phyloP scores from a whole-genome alignment of 2,329 filamentous ascomycete genomes.

The Davidsoniella australis region DNA sequence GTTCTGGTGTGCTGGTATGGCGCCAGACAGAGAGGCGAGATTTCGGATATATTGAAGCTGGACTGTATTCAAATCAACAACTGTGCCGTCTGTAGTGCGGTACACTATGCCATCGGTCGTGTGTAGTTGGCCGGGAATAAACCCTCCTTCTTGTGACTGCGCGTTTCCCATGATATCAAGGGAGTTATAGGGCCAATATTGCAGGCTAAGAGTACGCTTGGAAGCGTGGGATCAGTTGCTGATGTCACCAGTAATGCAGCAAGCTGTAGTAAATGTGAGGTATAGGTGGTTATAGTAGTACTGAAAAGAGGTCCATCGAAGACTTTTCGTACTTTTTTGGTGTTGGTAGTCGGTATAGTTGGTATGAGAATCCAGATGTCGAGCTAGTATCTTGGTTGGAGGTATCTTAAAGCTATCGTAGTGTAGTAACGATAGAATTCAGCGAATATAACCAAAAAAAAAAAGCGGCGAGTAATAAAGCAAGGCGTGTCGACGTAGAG shows the following conservation, averaged over 20 bases:
- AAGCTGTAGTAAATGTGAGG: background rate
- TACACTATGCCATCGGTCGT: constrained; percentile 8
- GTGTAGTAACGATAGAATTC: too few species aligned
- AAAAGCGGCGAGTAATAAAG: background rate
- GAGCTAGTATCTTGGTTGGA: too few species aligned
- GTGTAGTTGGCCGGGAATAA: constrained; percentile 5
- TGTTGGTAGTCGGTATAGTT: too few species aligned
- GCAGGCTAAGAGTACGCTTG: background rate
- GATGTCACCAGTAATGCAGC: background rate
- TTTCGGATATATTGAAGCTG: background rate
- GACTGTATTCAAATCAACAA: constrained; percentile 4
- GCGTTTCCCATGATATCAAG: constrained; percentile 6
- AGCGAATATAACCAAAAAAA: background rate
- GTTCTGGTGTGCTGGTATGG: background rate
- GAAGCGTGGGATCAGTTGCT: background rate
- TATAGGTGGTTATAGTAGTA: background rate
- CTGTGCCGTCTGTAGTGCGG: constrained; percentile 1
- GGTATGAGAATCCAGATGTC: too few species aligned
- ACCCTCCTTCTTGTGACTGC: constrained; percentile 5
- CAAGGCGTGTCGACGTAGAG: background rate
- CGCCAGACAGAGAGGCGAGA: background rate
- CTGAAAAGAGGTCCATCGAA: too few species aligned
- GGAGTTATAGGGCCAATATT: background rate
- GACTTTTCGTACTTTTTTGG: too few species aligned
- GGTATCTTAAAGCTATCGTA: too few species aligned